Percentiles rank a stretch among this genome's conserved stretches.
Conservation (phyloP, 1,284 basidiomycete genomes). For the Ganoderma multipileum region DNA sequence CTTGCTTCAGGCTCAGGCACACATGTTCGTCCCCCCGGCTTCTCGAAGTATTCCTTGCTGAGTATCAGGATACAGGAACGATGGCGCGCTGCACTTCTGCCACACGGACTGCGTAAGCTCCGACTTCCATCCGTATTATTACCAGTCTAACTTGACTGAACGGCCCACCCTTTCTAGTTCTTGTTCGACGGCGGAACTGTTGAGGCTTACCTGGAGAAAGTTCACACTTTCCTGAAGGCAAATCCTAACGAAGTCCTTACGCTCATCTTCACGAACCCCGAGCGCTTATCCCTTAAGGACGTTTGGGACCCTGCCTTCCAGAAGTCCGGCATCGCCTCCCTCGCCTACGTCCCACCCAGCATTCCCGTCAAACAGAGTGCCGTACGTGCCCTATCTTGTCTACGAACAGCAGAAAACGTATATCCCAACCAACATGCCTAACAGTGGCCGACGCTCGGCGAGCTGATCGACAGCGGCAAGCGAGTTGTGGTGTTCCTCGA, state of each 20-base stretch:
- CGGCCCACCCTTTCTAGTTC: constrained; percentile 35
- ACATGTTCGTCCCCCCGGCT: constrained; percentile 43
- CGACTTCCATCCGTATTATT: constrained; percentile 25
- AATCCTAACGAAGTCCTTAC: constrained; percentile 82
- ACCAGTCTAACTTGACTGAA: neutral
- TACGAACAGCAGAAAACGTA: neutral
- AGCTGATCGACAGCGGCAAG: constrained; percentile 69
- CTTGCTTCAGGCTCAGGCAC: constrained; percentile 76
- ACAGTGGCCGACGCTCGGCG: constrained; percentile 79
- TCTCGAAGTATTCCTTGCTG: neutral
- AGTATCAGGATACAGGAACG: constrained; percentile 25
- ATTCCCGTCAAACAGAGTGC: constrained; percentile 55
- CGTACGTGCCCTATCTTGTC: constrained; percentile 20
- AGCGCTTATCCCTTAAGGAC: constrained; percentile 56
- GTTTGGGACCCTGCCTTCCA: constrained; percentile 67
- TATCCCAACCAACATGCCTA: neutral
- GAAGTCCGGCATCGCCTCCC: constrained; percentile 57
- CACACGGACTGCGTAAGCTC: constrained; percentile 56
- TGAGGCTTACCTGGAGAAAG: constrained; percentile 37
- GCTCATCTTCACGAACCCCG: constrained; percentile 75
- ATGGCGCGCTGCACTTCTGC: constrained; percentile 65
- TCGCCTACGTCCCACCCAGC: constrained; percentile 66
- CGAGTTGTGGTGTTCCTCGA: constrained; percentile 80
- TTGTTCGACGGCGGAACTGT: constrained; percentile 74
- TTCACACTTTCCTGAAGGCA: constrained; percentile 59